Percentiles rank a stretch among this genome's conserved stretches.
phyloP scores from a whole-genome alignment of 805 yeast species.

The Metschnikowia proteae region DNA sequence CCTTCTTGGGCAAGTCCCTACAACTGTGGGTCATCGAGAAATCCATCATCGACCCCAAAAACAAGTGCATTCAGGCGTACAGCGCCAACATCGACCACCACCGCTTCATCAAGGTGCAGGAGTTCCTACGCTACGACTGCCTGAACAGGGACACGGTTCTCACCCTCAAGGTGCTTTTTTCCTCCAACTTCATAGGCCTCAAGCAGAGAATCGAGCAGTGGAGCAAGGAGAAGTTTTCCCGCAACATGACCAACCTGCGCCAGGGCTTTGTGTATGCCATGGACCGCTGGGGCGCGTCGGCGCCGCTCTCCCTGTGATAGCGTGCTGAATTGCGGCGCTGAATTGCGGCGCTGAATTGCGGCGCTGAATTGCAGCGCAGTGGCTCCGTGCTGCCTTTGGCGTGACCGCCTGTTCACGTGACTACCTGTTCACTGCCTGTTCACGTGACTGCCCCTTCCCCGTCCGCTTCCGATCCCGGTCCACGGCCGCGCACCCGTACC shows the following conservation, averaged over 20 bases:
- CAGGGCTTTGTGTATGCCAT: slow-evolving; percentile 76
- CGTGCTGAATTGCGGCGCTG: background rate
- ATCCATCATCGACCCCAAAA: slow-evolving; percentile 63
- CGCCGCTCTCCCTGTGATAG: background rate
- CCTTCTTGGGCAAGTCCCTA: slow-evolving; percentile 60
- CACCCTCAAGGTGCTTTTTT: slow-evolving; percentile 60
- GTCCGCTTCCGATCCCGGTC: no score
- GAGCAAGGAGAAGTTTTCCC: slow-evolving; percentile 68
- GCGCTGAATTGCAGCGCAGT: no score
- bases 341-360: no score
- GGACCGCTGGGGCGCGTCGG: slow-evolving; percentile 32
- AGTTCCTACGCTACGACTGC: slow-evolving; percentile 53
- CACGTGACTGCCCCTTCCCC: no score
- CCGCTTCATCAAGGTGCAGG: slow-evolving; percentile 73
- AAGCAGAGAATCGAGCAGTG: slow-evolving; percentile 76
- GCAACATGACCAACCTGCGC: slow-evolving; percentile 62
- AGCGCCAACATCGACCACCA: slow-evolving; percentile 84
- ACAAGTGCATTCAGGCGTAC: slow-evolving; percentile 57
- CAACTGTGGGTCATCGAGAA: slow-evolving; percentile 82
- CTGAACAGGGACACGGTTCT: slow-evolving; percentile 40
- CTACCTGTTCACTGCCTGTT: no score
- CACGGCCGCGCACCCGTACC: no score
- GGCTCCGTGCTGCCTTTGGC: background rate
- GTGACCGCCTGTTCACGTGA: no score
- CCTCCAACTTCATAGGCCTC: slow-evolving; percentile 65